Percentiles rank a stretch among this genome's conserved stretches.
These are phyloP conservation scores for Coniferiporia sulphurascens DNA, from an alignment of 1,284 basidiomycete species.

Conservation along the genomic window DNA sequence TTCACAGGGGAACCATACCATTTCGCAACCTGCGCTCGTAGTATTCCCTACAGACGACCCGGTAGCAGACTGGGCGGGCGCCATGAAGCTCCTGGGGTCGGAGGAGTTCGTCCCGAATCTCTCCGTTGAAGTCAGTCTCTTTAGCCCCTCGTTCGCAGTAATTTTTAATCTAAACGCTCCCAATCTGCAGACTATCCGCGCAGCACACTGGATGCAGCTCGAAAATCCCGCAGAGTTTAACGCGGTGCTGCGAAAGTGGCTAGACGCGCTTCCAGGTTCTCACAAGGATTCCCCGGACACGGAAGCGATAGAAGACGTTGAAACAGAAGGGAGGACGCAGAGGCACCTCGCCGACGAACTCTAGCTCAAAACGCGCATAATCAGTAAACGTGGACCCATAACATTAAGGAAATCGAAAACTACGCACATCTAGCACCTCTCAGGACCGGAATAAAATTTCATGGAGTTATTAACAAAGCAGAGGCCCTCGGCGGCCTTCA, in stretches of 20 bases:
- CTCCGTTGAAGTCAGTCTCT: conserved; percentile 40
- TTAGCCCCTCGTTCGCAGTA: not conserved
- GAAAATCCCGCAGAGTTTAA: conserved; percentile 52
- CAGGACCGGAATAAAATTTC: no score
- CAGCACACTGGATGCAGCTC: conserved; percentile 38
- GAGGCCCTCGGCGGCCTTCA: no score
- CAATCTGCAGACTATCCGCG: conserved; percentile 6
- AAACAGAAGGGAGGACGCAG: not conserved
- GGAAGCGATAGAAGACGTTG: not conserved
- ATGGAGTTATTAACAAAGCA: no score
- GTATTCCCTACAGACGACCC: conserved; percentile 59
- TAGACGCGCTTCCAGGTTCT: conserved; percentile 20
- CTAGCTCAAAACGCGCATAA: not conserved
- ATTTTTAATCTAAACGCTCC: conserved; percentile 9
- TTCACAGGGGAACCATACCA: conserved; percentile 52
- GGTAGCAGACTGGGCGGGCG: conserved; percentile 55
- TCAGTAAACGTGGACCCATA: no score
- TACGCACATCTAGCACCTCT: no score
- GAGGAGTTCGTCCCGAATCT: conserved; percentile 44
- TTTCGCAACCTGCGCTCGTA: conserved; percentile 51
- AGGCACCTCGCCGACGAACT: conserved; percentile 2
- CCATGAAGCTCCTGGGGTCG: conserved; percentile 39
- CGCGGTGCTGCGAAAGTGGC: conserved; percentile 36
- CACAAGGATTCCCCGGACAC: not conserved
- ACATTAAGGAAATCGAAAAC: no score